Evolutionary conservation across 768 basidiomycete genomes (phyloP), one percentile per base, ranked within the genome.

Genomic region (Mycena rebaudengoi): DNA sequence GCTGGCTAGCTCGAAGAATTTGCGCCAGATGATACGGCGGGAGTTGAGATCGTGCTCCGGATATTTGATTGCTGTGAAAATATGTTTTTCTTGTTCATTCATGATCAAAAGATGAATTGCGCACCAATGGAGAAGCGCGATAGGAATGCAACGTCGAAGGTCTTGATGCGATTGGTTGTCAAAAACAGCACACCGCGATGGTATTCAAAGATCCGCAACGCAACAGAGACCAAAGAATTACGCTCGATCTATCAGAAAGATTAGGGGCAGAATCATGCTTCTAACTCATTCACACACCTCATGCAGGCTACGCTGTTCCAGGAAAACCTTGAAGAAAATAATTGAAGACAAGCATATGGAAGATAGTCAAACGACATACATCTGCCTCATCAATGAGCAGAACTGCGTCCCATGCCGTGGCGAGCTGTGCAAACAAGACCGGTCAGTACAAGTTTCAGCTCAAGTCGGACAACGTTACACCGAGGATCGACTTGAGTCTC

Each of bases 91-190:
- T 5, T 39, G 14, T 8, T 23, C 7, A 11, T 7, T 30, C 26
- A 32, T 33, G 18, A 49, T 5, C 10, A 35, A n/a, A 21, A 4
- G 16, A 33, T 16, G 11, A 44, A 40, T 20, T 10, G 26, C 64
- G 14, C 18, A 71, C 69, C 76, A 53, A 79, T 74, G 52, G 75
- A 78, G 62, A 78, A 74, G 29, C 79, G 74, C 4, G 76, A 78
- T 16, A 78, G 70, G 74, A 80, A 81, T 16, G 80, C 80, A 37
- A 73, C 74, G 62, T 82, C 79, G 64, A 80, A 78, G 1, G 72
- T 69, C 25, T 74, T 69, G 66, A 78, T 65, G 33, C 75, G 68
- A 70, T 80, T 80, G 12, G 79, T 80, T 11, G 79, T 80, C 53
- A 81, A 71, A 70, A 80, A 76, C 29, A 80, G 72, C 39, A 81